phyloP scores from a whole-genome alignment of 495 filamentous ascomycete species.

The Penicillium herquei region DNA sequence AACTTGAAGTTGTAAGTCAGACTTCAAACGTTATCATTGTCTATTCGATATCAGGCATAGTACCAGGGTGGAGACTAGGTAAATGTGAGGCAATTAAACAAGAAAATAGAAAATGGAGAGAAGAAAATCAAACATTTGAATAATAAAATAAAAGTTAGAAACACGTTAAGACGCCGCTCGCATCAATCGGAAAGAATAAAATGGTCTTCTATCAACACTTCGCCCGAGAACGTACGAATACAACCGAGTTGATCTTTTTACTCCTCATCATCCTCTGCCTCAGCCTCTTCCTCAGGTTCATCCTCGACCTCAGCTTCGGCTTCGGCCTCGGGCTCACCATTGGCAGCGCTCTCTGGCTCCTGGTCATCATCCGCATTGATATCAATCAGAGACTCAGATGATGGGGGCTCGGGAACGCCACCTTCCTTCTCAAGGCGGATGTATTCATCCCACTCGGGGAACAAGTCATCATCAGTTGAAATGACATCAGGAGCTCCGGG shows the following conservation, averaged over 20 bases:
- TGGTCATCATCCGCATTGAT: constrained; percentile 38
- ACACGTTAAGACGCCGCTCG: constrained; percentile 37
- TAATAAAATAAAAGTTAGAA: constrained; percentile 22
- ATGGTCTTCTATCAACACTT: constrained; percentile 29
- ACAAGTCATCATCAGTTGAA: constrained; percentile 84
- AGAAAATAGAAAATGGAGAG: constrained; percentile 5
- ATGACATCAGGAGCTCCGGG: constrained; percentile 47
- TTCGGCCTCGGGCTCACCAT: constrained; percentile 34
- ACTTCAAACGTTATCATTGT: too few relatives aligned
- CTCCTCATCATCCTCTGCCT: constrained; percentile 17
- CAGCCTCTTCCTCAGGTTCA: constrained; percentile 12
- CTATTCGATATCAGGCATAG: too few relatives aligned
- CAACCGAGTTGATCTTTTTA: constrained; percentile 19
- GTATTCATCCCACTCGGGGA: constrained; percentile 94
- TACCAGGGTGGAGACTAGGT: not conserved
- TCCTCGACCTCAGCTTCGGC: constrained; percentile 10
- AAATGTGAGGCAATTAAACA: not conserved
- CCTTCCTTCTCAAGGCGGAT: constrained; percentile 75
- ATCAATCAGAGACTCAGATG: constrained; percentile 49
- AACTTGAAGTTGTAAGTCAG: too few relatives aligned
- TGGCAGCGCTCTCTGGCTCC: constrained; percentile 29
- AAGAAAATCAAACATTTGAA: constrained; percentile 10
- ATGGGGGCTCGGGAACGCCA: constrained; percentile 34
- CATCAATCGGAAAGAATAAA: constrained; percentile 23
- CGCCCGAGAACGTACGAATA: constrained; percentile 17